Conservation (phyloP, 192 early-diverging fungal genomes). For the Podila epicladia region DNA sequence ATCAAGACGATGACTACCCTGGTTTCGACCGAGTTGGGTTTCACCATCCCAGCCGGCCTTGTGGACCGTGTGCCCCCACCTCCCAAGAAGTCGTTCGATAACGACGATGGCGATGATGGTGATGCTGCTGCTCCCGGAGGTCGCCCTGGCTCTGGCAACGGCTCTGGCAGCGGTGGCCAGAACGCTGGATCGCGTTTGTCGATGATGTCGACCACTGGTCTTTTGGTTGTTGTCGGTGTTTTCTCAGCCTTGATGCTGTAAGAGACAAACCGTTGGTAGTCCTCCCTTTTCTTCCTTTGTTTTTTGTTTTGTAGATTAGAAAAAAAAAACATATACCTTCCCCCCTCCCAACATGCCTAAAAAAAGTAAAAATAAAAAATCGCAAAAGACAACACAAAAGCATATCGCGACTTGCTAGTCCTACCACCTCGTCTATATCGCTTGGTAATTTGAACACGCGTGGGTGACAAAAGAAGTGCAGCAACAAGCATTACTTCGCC, state of each 20-base stretch:
- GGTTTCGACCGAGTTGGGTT: slow-evolving; percentile 18
- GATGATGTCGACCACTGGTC: neutral
- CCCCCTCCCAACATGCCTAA: too few relatives aligned
- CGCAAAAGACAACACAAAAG: too few relatives aligned
- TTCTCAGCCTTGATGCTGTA: slow-evolving; percentile 1
- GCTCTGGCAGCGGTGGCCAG: neutral
- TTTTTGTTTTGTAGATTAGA: neutral
- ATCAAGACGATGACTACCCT: slow-evolving; percentile 5
- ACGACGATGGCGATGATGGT: slow-evolving; percentile 7
- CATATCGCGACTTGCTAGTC: too few relatives aligned
- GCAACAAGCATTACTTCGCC: too few relatives aligned
- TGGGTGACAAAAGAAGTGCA: too few relatives aligned
- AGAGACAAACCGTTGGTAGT: neutral
- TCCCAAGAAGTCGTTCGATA: slow-evolving; percentile 24
- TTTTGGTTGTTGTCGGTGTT: neutral
- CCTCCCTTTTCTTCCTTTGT: neutral
- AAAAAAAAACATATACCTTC: too few relatives aligned
- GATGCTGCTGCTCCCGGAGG: neutral
- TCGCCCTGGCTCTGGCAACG: neutral
- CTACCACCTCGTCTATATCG: too few relatives aligned
- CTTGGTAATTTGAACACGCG: too few relatives aligned
- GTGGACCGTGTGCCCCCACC: slow-evolving; percentile 33
- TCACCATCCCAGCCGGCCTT: slow-evolving; percentile 23
- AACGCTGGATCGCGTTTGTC: neutral
- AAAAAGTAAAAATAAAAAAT: too few relatives aligned